Base-by-base conservation (phyloP, 768 basidiomycete genomes). In the Infundibulicybe gibba region DNA sequence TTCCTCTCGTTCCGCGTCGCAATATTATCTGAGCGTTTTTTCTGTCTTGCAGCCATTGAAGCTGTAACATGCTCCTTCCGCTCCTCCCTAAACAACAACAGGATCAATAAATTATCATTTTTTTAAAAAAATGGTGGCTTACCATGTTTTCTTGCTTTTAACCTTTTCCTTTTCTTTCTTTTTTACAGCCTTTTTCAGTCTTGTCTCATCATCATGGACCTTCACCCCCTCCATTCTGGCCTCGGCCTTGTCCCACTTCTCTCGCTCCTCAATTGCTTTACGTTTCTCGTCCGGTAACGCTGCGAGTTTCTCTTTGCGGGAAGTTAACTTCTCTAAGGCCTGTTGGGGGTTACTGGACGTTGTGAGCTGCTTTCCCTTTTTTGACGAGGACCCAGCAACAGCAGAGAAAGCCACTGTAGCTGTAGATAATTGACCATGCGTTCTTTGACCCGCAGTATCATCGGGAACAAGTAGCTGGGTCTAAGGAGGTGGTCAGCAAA, bases 111-210 rank as follows among this genome's bases (percentile, higher is more conserved):
- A 50, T 32, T 19, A 48, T 38, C 44, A 49, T 11, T n/a, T n/a
- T n/a, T n/a, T n/a, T n/a, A n/a, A 52, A 15, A 13, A 17, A 32
- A 25, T 8, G 25, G 40, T 48, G 38, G 49, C 31, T 70, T 51
- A 94, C 94, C 95, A 98, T 38, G 79, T 75, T 59, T 87, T 88
- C 63, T 88, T 90, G 49, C 83, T 83, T 71, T 90, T 94, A 17
- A 50, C 57, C 62, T 97, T 97, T 55, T 83, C 83, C 64, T 95
- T 94, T 66, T 97, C 95, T 53, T 90, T 85, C 62, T 90, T 74
- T 74, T 97, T 98, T 6, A 80, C 83, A 35, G 93, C 93, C 71
- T 97, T 97, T 72, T 95, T 97, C 58, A 99, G 64, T 39, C 85
- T 71, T 1, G 55, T 61, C 61, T 92, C 91, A 55, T 94, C 90